A percentile compares a stretch with the other conserved stretches of the same genome.
These are phyloP conservation scores for Claviceps sorghi DNA, from an alignment of 2,329 filamentous ascomycete species.

Conservation along the genomic window DNA sequence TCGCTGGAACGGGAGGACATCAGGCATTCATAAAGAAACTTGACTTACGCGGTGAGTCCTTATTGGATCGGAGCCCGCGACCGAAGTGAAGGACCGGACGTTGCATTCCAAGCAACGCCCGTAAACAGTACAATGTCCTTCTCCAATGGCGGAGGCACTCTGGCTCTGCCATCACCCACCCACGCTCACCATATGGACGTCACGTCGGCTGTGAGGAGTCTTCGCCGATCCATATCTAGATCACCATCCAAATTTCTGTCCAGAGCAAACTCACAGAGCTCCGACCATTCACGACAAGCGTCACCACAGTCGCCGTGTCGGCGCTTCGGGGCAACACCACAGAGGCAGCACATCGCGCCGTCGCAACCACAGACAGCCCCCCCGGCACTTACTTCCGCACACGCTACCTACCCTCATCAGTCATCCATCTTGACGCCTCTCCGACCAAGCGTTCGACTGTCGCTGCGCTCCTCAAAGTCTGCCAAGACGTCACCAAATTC, in stretches of 20 bases:
- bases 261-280: slow-evolving; percentile 32
- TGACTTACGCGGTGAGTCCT: slow-evolving; percentile 13
- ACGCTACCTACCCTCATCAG: slow-evolving; percentile 19
- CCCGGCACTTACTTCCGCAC: slow-evolving; percentile 16
- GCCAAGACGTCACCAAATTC: slow-evolving; percentile 39
- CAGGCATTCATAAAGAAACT: slow-evolving; percentile 1
- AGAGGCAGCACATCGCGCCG: slow-evolving; percentile 18
- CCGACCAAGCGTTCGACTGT: slow-evolving; percentile 51
- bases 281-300: slow-evolving; percentile 30
- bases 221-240: slow-evolving; percentile 76
- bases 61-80: slow-evolving; percentile 11
- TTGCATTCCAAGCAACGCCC: slow-evolving; percentile 13
- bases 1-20: neutral
- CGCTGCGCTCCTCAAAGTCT: slow-evolving; percentile 47
- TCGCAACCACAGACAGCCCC: slow-evolving; percentile 21
- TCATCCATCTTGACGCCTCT: slow-evolving; percentile 49
- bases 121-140: slow-evolving; percentile 34
- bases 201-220: slow-evolving; percentile 64
- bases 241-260: slow-evolving; percentile 82
- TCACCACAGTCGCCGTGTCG: slow-evolving; percentile 40
- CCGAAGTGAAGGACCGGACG: slow-evolving; percentile 10
- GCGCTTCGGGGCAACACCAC: slow-evolving; percentile 24
- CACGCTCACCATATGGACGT: slow-evolving; percentile 71
- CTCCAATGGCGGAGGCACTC: slow-evolving; percentile 52
- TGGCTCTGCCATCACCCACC: slow-evolving; percentile 78